Percentiles rank a stretch among this genome's conserved stretches.
Conservation (phyloP, 306 rosid species). For the Citrullus colocynthis region DNA sequence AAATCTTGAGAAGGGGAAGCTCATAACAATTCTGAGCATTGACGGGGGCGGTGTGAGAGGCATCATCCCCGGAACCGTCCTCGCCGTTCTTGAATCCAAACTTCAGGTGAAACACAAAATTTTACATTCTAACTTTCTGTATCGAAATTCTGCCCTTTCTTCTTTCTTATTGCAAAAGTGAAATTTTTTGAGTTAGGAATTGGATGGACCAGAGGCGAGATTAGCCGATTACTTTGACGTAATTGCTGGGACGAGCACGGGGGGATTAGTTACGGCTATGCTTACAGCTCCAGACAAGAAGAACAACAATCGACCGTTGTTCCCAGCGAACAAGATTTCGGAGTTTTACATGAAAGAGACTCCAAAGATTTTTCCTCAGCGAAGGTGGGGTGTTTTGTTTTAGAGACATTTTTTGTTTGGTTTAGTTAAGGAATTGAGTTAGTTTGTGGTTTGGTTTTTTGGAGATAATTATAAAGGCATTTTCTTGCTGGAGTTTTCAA, state of each 20-base stretch:
- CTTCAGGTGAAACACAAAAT: neutral
- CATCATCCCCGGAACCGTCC: slow-evolving; percentile 4
- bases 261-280: slow-evolving; percentile 12
- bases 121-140: neutral
- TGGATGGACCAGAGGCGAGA: slow-evolving; percentile 3
- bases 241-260: slow-evolving; percentile 15
- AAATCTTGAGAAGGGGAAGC: neutral
- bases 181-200: neutral
- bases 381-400: neutral
- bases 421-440: neutral
- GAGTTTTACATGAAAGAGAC: slow-evolving; percentile 8
- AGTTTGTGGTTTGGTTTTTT: neutral
- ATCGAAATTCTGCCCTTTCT: no score
- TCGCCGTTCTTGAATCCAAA: slow-evolving; percentile 4
- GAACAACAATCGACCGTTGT: slow-evolving; percentile 3
- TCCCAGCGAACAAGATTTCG: slow-evolving; percentile 3
- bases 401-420: neutral
- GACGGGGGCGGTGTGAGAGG: slow-evolving; percentile 13
- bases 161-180: no score
- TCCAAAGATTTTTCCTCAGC: slow-evolving; percentile 10
- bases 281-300: slow-evolving; percentile 12
- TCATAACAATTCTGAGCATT: slow-evolving; percentile 9
- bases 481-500: neutral
- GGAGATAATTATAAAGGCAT: neutral
- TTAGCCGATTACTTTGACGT: slow-evolving; percentile 15